A percentile compares a stretch with the other conserved stretches of the same genome.
These are phyloP conservation scores for Yamadazyma conglobata DNA, from an alignment of 1,139 yeast genomes.

Conservation along the genomic window DNA sequence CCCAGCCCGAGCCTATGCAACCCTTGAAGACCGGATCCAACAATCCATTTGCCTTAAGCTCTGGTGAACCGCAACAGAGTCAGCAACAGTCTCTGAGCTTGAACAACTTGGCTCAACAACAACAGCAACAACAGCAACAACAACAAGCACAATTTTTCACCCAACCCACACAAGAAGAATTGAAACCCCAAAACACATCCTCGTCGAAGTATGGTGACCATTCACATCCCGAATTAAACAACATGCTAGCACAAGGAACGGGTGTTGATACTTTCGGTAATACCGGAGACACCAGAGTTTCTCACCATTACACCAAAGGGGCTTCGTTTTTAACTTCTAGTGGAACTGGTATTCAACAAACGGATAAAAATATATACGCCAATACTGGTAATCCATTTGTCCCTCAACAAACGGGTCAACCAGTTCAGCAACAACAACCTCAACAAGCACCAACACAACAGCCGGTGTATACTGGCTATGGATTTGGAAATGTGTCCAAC, in stretches of 20 bases:
- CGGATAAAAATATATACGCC: constrained; percentile 36
- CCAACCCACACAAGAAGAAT: constrained; percentile 20
- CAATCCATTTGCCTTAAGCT: constrained; percentile 77
- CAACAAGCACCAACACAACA: constrained; percentile 21
- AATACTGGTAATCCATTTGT: constrained; percentile 76
- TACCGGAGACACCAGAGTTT: constrained; percentile 82
- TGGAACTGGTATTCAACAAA: constrained; percentile 71
- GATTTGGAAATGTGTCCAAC: constrained; percentile 70
- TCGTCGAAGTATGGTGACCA: constrained; percentile 47
- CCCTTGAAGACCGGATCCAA: constrained; percentile 80
- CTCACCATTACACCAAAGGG: constrained; percentile 88
- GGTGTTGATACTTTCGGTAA: constrained; percentile 97
- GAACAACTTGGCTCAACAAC: constrained; percentile 9
- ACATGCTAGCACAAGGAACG: constrained; percentile 78
- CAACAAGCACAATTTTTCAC: constrained; percentile 23
- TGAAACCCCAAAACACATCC: constrained; percentile 30
- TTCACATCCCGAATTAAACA: constrained; percentile 67
- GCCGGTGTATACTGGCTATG: constrained; percentile 78
- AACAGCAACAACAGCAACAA: constrained; percentile 16
- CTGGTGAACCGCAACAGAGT: constrained; percentile 19
- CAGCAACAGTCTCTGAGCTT: constrained; percentile 19
- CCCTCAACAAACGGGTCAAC: constrained; percentile 60
- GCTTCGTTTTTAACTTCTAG: constrained; percentile 79
- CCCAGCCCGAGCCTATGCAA: constrained; percentile 39
- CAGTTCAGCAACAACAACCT: constrained; percentile 15